Conservation (phyloP, 768 basidiomycete genomes). For the Suillus clintonianus region DNA sequence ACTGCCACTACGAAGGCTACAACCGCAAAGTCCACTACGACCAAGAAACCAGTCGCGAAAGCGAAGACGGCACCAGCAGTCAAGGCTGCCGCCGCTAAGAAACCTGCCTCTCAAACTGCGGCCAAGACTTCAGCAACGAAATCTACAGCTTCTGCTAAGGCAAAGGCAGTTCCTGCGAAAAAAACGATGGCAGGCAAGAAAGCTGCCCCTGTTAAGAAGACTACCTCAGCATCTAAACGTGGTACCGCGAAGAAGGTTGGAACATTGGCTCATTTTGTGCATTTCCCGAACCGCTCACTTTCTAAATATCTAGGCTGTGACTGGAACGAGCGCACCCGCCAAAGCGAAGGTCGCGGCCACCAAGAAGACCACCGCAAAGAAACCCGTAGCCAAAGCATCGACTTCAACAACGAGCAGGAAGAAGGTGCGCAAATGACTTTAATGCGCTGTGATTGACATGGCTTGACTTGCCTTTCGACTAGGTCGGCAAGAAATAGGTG, state of each 20-base stretch:
- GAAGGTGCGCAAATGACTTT: constrained; percentile 7
- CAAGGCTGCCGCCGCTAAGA: constrained; percentile 43
- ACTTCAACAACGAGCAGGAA: constrained; percentile 21
- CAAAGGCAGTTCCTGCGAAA: constrained; percentile 31
- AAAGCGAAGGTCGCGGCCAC: constrained; percentile 31
- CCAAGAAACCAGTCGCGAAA: constrained; percentile 36
- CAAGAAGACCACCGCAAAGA: constrained; percentile 37
- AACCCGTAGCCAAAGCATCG: constrained; percentile 14
- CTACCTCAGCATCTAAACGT: constrained; percentile 43
- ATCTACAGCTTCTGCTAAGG: constrained; percentile 15
- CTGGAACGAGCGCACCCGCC: constrained; percentile 46
- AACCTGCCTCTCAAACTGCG: constrained; percentile 38
- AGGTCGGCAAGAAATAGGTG: constrained; percentile 3
- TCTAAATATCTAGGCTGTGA: constrained; percentile 45
- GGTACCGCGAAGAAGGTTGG: constrained; percentile 66
- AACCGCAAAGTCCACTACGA: constrained; percentile 21
- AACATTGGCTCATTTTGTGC: not conserved
- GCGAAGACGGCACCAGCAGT: constrained; percentile 31
- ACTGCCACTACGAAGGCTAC: constrained; percentile 27
- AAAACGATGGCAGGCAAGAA: constrained; percentile 34
- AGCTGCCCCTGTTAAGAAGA: constrained; percentile 42
- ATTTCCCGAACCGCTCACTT: not conserved
- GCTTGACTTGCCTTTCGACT: constrained; percentile 15
- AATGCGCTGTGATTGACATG: constrained; percentile 8
- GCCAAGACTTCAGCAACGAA: constrained; percentile 21